Conservation (phyloP, 495 filamentous ascomycete genomes). For the Mytilinidion resinicola region DNA sequence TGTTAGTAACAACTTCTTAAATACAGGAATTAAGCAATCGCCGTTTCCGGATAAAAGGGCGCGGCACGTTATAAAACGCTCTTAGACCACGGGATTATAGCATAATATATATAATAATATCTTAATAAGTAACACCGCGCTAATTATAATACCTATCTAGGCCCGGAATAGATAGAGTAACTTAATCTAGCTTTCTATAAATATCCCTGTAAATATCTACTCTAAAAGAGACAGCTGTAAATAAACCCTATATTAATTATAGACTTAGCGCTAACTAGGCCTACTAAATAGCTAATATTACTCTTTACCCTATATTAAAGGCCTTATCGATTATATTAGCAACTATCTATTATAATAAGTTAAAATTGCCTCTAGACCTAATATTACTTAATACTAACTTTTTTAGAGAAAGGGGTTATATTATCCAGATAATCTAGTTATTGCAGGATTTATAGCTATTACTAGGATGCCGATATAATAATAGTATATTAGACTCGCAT, state of each 20-base stretch:
- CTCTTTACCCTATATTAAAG: background rate
- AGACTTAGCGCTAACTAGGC: too few relatives aligned
- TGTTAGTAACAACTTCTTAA: conserved; percentile 2
- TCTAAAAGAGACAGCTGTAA: background rate
- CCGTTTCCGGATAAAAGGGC: background rate
- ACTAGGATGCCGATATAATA: conserved; percentile 4
- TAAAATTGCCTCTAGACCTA: background rate
- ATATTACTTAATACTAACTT: background rate
- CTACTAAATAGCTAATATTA: conserved; percentile 5
- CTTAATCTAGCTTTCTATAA: conserved; percentile 4
- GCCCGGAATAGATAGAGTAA: background rate
- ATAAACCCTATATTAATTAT: background rate
- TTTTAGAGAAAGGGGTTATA: background rate
- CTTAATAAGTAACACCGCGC: too few relatives aligned
- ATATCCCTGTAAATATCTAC: too few relatives aligned
- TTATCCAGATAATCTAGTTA: background rate
- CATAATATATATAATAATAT: too few relatives aligned
- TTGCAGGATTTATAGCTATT: conserved; percentile 3
- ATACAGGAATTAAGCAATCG: conserved; percentile 7
- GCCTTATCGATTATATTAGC: conserved; percentile 5
- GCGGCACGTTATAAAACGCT: background rate
- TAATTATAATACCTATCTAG: background rate
- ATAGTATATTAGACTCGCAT: background rate
- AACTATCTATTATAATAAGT: background rate
- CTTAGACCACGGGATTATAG: too few relatives aligned